A percentile compares a stretch with the other conserved stretches of the same genome.
phyloP scores from a whole-genome alignment of 148 eudicot genomes.

The Persicaria maculosa region DNA sequence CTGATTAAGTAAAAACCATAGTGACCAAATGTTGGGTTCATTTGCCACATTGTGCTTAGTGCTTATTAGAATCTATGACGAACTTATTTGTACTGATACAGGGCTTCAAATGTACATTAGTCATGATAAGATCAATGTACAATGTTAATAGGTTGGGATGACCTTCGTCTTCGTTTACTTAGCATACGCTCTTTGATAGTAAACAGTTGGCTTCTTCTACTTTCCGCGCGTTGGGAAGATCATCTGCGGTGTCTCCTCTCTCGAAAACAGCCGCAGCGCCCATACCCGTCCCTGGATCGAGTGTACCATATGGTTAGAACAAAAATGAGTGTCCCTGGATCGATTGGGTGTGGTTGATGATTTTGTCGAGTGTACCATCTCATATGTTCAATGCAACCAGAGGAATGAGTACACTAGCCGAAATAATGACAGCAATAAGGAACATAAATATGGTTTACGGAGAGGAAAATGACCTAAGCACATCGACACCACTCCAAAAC shows the following conservation, averaged over 20 bases:
- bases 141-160: background rate
- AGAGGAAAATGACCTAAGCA: constrained; percentile 53
- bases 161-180: background rate
- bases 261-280: constrained; percentile 98
- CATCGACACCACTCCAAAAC: constrained; percentile 95
- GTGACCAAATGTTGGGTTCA: too few relatives aligned
- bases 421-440: background rate
- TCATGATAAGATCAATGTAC: too few relatives aligned
- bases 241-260: constrained; percentile 75
- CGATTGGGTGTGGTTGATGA: too few relatives aligned
- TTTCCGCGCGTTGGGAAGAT: constrained; percentile 52
- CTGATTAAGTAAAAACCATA: too few relatives aligned
- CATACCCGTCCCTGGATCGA: constrained; percentile 77
- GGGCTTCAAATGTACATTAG: too few relatives aligned
- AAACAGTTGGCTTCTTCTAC: constrained; percentile 28
- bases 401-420: too few relatives aligned
- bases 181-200: constrained; percentile 30
- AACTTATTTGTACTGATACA: too few relatives aligned
- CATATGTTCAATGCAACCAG: too few relatives aligned
- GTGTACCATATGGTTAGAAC: background rate
- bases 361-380: too few relatives aligned
- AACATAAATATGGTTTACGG: constrained; percentile 1
- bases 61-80: too few relatives aligned
- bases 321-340: constrained; percentile 5
- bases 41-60: too few relatives aligned